Evolutionary conservation across 768 basidiomycete genomes (phyloP).

Genomic region (Paxillus ammoniavirescens): DNA sequence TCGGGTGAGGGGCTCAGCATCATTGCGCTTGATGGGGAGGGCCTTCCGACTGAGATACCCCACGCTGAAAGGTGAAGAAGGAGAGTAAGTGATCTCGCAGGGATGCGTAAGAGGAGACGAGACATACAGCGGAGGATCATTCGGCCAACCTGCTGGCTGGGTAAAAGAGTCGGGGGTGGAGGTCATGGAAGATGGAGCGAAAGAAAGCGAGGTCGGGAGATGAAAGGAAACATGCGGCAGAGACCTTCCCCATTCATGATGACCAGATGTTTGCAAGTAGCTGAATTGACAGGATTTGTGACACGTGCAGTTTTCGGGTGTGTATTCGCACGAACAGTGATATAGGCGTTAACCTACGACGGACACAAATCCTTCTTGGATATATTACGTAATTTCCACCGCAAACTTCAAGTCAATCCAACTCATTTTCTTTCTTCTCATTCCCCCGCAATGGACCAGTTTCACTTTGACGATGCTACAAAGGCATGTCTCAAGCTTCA

Average conservation of each 20-base stretch:
- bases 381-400: neutral
- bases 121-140: slow-evolving; percentile 56
- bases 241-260: slow-evolving; percentile 19
- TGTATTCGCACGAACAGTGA: slow-evolving; percentile 34
- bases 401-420: neutral
- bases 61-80: slow-evolving; percentile 35
- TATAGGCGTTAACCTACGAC: too few relatives aligned
- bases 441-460: slow-evolving; percentile 37
- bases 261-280: slow-evolving; percentile 9
- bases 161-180: slow-evolving; percentile 38
- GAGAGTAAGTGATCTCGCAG: slow-evolving; percentile 6
- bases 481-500: slow-evolving; percentile 43
- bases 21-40: slow-evolving; percentile 77
- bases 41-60: slow-evolving; percentile 62
- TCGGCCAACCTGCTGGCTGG: slow-evolving; percentile 39
- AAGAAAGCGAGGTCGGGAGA: slow-evolving; percentile 10
- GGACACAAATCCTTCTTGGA: neutral
- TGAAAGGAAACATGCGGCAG: slow-evolving; percentile 28
- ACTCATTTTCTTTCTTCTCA: neutral
- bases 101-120: slow-evolving; percentile 10
- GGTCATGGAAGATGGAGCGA: slow-evolving; percentile 44
- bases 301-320: slow-evolving; percentile 30
- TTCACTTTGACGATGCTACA: slow-evolving; percentile 75
- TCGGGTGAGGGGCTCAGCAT: slow-evolving; percentile 80
- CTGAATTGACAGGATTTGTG: slow-evolving; percentile 26